Conservation (phyloP, 2,329 filamentous ascomycete species). For the Trichoderma atrobrunneum region DNA sequence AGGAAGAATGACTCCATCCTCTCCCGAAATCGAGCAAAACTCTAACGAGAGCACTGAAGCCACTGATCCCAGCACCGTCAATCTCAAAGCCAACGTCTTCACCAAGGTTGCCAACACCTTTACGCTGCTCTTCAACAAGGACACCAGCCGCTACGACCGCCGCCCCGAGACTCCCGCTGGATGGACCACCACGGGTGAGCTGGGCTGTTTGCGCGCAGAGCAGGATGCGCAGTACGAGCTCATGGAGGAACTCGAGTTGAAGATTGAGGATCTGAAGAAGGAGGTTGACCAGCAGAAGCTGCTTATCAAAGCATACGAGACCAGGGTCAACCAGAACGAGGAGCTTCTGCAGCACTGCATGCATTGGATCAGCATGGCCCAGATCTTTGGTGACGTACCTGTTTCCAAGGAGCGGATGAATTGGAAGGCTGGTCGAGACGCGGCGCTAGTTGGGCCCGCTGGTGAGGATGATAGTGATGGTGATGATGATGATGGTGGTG, state of each 20-base stretch:
- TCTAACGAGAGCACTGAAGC: not conserved
- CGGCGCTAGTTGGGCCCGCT: not conserved
- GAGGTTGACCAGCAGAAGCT: not conserved
- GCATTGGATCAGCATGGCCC: constrained; percentile 19
- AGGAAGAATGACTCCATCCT: not conserved
- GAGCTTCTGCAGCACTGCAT: constrained; percentile 9
- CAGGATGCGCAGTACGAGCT: constrained; percentile 5
- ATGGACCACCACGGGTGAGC: constrained; percentile 2
- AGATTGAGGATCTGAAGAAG: constrained; percentile 11
- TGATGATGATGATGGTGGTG: not conserved
- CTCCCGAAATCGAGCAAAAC: not conserved
- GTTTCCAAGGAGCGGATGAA: constrained; percentile 4
- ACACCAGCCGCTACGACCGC: not conserved
- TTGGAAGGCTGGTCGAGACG: constrained; percentile 4
- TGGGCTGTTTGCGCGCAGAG: not conserved
- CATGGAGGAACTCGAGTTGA: constrained; percentile 1
- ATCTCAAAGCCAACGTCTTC: not conserved
- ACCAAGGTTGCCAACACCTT: constrained; percentile 6
- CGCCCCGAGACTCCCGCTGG: not conserved
- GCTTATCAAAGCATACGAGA: constrained; percentile 1
- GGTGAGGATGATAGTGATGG: not conserved
- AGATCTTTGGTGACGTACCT: constrained; percentile 15
- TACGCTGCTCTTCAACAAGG: not conserved
- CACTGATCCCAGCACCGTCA: not conserved
- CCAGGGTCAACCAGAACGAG: not conserved